These are phyloP conservation scores for Chaetomium sp. DNA, from an alignment of 2,329 filamentous ascomycete species.

Conservation along the genomic window DNA sequence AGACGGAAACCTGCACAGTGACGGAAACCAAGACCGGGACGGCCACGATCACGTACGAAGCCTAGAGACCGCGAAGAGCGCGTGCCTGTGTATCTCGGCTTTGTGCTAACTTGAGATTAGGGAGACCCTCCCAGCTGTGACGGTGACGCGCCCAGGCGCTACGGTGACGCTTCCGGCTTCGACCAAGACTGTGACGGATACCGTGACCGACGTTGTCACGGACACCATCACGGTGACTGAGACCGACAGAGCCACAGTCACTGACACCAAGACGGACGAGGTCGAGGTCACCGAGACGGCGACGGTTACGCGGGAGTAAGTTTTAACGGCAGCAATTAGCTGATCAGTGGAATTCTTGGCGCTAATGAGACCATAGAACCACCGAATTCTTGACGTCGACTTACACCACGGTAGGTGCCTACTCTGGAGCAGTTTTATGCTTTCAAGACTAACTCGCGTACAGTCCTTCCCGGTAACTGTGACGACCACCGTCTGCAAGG, in stretches of 20 bases:
- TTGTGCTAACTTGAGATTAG: background rate
- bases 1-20: background rate
- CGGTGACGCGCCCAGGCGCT: background rate
- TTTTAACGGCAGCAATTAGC: background rate
- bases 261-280: constrained; percentile 11
- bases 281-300: constrained; percentile 11
- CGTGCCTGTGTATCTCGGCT: too few species aligned
- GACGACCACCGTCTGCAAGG: constrained; percentile 18
- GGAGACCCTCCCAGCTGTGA: background rate
- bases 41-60: too few species aligned
- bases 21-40: background rate
- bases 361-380: constrained; percentile 5
- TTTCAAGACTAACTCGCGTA: constrained; percentile 1
- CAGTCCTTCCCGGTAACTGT: constrained; percentile 19
- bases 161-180: background rate
- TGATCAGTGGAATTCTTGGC: background rate
- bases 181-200: constrained; percentile 1
- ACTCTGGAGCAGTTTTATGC: background rate
- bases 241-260: background rate
- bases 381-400: constrained; percentile 17
- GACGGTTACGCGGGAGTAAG: constrained; percentile 4
- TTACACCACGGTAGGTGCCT: constrained; percentile 16
- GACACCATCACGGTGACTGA: background rate
- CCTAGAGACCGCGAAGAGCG: too few species aligned
- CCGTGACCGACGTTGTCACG: constrained; percentile 1